Evolutionary conservation across 345 rosid species (phyloP), one percentile per base, ranked within the genome.

Genomic region (Geranium brycei): DNA sequence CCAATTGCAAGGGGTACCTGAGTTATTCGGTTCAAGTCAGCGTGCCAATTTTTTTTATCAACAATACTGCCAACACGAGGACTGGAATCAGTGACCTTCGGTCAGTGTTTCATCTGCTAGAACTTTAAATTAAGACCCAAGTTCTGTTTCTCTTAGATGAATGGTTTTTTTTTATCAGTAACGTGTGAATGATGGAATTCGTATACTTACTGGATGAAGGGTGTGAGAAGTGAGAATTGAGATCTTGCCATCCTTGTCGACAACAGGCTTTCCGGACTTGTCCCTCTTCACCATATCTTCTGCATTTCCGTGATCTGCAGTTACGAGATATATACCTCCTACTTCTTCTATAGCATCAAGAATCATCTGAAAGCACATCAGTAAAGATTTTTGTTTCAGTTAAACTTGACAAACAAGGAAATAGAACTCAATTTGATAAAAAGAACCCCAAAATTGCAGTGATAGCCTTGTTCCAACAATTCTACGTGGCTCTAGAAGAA

Each of bases 281-380:
- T 83, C 81, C 65, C 96, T 85, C 84, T 93, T 90, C 14, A 85
- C 99, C 96, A 93, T 93, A 77, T 90, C 99, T 79, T 93, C 97
- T 2, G 97, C 96, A 67, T 93, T 93, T 57, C 97, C 97, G 57
- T 93, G 99, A 83, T 93, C 99, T n/a, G 97, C 99, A 63, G 99
- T 93, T 47, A 93, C 81, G 14, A 93, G 85, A 67, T 81, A 93
- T 55, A 93, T 90, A 30, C 99, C 97, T 32, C 92, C 90, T 62
- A 86, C 99, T 77, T 85, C 73, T 73, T 90, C 87, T 10, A 93
- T 62, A 0, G 99, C 82, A 71, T 93, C 97, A 5, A 93, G 74
- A 72, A 90, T 90, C 68, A 82, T 90, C 98, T 92, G 90, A 73
- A 78, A 53, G 59, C 31, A 5, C 19, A 35, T 35, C 41, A 35